A percentile compares a stretch with the other conserved stretches of the same genome.
These are phyloP conservation scores for Eucalyptus microcorys DNA, from an alignment of 345 rosid species.

Conservation along the genomic window DNA sequence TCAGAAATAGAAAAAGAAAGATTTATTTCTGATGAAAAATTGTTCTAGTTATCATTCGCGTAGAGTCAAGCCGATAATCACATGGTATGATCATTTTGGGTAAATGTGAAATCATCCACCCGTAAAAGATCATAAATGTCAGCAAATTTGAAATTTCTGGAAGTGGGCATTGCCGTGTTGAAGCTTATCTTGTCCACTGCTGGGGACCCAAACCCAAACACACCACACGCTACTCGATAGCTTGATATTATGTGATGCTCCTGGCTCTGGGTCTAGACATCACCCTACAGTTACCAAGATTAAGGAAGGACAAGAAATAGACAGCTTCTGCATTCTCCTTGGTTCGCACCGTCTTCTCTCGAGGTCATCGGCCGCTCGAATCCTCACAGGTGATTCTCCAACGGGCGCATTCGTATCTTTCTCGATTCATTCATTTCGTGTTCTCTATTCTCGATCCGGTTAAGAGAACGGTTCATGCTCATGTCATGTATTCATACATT, in stretches of 20 bases:
- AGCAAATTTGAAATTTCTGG: background rate
- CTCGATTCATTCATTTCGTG: too few relatives aligned
- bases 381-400: background rate
- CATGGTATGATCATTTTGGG: too few relatives aligned
- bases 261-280: background rate
- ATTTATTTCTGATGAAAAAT: too few relatives aligned
- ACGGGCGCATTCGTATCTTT: background rate
- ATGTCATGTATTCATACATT: background rate
- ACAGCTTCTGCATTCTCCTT: background rate
- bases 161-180: background rate
- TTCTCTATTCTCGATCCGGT: background rate
- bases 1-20: too few relatives aligned
- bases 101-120: too few relatives aligned
- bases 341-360: background rate
- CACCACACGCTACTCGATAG: background rate
- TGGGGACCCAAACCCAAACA: background rate
- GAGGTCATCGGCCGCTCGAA: background rate
- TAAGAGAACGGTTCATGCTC: background rate
- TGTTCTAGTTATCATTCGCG: too few relatives aligned
- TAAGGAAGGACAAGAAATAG: background rate
- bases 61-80: too few relatives aligned
- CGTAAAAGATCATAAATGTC: background rate
- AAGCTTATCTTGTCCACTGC: background rate
- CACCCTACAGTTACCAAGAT: background rate
- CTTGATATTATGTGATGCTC: background rate